Conservation (phyloP, 805 yeast species). For the Ogataea haglerorum region DNA sequence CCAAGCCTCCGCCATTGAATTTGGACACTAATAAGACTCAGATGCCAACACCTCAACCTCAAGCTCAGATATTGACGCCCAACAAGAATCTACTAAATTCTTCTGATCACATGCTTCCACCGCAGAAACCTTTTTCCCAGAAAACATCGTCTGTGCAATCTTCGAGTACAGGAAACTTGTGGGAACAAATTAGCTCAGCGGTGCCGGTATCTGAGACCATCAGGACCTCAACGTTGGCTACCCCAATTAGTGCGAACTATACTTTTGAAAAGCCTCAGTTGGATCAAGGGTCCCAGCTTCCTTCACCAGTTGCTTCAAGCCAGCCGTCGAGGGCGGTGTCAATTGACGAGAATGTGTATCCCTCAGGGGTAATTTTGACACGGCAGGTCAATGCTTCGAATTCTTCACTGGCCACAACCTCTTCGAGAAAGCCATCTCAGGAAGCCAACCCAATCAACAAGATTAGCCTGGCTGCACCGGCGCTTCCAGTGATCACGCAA, state of each 20-base stretch:
- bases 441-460: conserved; percentile 29
- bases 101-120: conserved; percentile 16
- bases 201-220: conserved; percentile 8
- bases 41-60: neutral
- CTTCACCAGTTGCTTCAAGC: conserved; percentile 11
- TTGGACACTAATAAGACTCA: conserved; percentile 3
- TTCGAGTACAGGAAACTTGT: conserved; percentile 18
- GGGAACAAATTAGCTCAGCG: conserved; percentile 19
- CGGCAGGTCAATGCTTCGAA: conserved; percentile 15
- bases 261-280: conserved; percentile 1
- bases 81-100: conserved; percentile 25
- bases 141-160: conserved; percentile 16
- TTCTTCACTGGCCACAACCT: conserved; percentile 18
- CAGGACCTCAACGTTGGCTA: conserved; percentile 6
- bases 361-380: conserved; percentile 7
- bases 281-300: conserved; percentile 7
- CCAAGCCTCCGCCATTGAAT: conserved; percentile 1
- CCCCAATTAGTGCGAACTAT: conserved; percentile 3
- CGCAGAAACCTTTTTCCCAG: conserved; percentile 22
- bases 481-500: conserved; percentile 35
- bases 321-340: conserved; percentile 6
- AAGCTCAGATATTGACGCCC: conserved; percentile 17
- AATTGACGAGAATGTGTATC: conserved; percentile 15
- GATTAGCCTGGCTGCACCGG: conserved; percentile 32
- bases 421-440: conserved; percentile 21